Evolutionary conservation across 352 stramenopile genomes (phyloP).

Genomic region (Phytophthora quininea): DNA sequence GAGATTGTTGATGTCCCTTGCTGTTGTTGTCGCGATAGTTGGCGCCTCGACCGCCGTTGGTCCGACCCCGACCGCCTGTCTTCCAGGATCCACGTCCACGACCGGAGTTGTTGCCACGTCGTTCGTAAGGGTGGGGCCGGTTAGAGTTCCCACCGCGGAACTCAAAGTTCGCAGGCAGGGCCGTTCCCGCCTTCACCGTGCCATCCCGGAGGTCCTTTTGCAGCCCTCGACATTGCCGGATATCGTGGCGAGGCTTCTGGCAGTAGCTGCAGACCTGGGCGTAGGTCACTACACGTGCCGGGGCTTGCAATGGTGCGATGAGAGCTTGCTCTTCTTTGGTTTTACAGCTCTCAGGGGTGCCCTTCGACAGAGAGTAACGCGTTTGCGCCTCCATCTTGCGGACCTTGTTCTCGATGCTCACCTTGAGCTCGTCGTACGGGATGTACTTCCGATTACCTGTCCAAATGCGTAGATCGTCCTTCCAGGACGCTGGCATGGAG

Average conservation of each 20-base stretch:
- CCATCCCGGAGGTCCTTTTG: slow-evolving; percentile 13
- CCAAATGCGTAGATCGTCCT: not conserved
- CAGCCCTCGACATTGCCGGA: slow-evolving; percentile 1
- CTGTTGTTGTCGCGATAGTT: too few species aligned
- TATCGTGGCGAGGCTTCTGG: not conserved
- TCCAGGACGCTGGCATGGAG: not conserved
- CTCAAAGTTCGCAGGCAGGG: slow-evolving; percentile 14
- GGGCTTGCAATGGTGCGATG: not conserved
- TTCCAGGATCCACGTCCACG: not conserved
- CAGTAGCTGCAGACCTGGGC: not conserved
- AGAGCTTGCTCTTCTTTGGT: not conserved
- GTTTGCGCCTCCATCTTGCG: slow-evolving; percentile 1
- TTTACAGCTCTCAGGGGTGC: not conserved
- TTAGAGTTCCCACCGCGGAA: slow-evolving; percentile 1
- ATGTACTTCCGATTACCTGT: not conserved
- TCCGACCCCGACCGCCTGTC: not conserved
- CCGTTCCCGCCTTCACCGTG: slow-evolving; percentile 14
- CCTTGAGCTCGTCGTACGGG: not conserved
- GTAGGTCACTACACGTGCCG: not conserved
- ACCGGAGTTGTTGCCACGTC: not conserved
- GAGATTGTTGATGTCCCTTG: not conserved
- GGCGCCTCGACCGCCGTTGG: too few species aligned
- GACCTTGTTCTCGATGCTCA: not conserved
- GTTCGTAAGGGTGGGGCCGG: too few species aligned
- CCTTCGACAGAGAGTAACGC: slow-evolving; percentile 10